phyloP scores from a whole-genome alignment of 495 filamentous ascomycete species.

The Hyaloscypha variabilis region DNA sequence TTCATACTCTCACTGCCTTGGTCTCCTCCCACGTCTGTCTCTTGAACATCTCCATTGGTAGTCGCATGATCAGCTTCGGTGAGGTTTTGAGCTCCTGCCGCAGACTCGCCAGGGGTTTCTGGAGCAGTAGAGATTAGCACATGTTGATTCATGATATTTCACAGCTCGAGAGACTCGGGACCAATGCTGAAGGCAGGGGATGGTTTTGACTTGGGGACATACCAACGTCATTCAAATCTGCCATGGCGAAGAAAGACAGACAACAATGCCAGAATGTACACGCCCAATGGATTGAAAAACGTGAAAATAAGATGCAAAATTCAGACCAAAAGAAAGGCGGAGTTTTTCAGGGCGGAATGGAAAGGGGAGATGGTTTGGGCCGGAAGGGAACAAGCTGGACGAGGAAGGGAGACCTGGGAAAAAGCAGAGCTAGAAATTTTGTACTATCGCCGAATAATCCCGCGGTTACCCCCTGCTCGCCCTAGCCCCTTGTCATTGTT shows the following conservation, averaged over 20 bases:
- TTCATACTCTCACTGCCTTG: constrained; percentile 32
- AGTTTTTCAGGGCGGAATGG: background rate
- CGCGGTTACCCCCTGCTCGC: background rate
- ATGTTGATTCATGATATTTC: background rate
- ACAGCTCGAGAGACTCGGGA: background rate
- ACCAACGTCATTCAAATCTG: constrained; percentile 22
- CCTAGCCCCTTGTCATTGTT: background rate
- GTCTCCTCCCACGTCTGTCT: constrained; percentile 33
- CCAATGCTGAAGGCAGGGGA: background rate
- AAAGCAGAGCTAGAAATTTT: background rate
- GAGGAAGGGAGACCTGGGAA: background rate
- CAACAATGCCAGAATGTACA: constrained; percentile 11
- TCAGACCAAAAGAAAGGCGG: constrained; percentile 17
- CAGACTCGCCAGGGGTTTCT: constrained; percentile 14
- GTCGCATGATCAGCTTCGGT: constrained; percentile 31
- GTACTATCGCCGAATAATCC: background rate
- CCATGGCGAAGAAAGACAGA: constrained; percentile 21
- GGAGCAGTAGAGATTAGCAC: constrained; percentile 3
- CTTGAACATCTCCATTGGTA: constrained; percentile 31
- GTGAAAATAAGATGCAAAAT: constrained; percentile 8
- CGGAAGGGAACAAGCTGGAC: background rate
- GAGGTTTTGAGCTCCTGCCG: constrained; percentile 20
- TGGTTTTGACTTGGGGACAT: constrained; percentile 6
- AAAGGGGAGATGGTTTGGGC: constrained; percentile 3
- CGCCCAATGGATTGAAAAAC: constrained; percentile 13